Evolutionary conservation across 192 early-diverging fungal species (phyloP).

Genomic region (Coemansia sp.): DNA sequence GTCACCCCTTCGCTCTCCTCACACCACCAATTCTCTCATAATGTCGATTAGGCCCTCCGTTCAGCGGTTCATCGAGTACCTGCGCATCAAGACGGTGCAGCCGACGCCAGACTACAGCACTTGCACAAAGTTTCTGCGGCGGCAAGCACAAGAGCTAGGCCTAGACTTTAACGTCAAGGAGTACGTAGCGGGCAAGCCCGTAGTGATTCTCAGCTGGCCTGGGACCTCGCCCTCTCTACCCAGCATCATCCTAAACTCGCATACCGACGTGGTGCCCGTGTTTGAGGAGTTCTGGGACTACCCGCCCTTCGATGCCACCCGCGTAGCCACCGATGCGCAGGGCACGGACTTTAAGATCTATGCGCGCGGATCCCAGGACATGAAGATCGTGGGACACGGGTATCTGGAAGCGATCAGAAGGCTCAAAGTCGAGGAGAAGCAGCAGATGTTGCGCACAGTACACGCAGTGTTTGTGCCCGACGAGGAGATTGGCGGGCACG

Average conservation of each 20-base stretch:
- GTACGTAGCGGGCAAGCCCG: conserved; percentile 66
- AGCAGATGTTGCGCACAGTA: conserved; percentile 62
- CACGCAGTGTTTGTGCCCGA: conserved; percentile 80
- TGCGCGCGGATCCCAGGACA: conserved; percentile 86
- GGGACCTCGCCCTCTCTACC: conserved; percentile 60
- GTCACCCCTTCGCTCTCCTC: neutral
- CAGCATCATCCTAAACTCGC: conserved; percentile 76
- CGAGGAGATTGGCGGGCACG: conserved; percentile 82
- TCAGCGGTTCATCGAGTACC: conserved; percentile 71
- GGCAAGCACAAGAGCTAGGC: conserved; percentile 69
- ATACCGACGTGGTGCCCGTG: conserved; percentile 91
- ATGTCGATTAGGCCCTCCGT: conserved; percentile 16
- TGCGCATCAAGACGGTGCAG: conserved; percentile 83
- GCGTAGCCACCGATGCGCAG: conserved; percentile 54
- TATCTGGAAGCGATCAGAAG: conserved; percentile 80
- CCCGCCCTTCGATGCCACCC: conserved; percentile 71
- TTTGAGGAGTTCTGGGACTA: conserved; percentile 72
- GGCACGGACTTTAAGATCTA: conserved; percentile 62
- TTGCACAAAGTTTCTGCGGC: conserved; percentile 62
- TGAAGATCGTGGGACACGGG: conserved; percentile 84
- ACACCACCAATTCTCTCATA: neutral
- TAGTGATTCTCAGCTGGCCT: conserved; percentile 69
- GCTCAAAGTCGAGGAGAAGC: conserved; percentile 56
- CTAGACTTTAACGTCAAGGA: conserved; percentile 54
- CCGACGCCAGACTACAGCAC: conserved; percentile 76